Base-by-base conservation (phyloP, 495 filamentous ascomycete genomes). In the Aspergillus ostianus region DNA sequence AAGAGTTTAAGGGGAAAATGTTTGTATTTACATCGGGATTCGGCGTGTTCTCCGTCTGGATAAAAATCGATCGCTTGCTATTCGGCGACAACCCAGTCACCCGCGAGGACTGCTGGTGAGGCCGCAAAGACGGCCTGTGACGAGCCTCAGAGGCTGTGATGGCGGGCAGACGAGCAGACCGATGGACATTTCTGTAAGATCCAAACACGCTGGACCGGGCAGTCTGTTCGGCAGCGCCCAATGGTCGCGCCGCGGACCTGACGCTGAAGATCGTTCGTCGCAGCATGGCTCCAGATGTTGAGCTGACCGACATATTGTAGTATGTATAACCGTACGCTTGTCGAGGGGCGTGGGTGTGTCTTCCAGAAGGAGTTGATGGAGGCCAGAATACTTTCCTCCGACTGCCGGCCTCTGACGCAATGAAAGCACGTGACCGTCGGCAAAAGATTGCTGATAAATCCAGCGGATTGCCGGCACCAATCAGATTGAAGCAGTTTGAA, bases 11-110 rank as follows among this genome's bases (percentile, higher is more conserved):
- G 4, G 4, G 23, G 27, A 51, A 41, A 36, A n/a, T 55, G 21
- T 61, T 36, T 10, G 47, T 15, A 73, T 81, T 70, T 73, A 87
- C 93, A 79, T 97, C 90, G 2, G 85, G 79, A 73, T 98, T 98
- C 15, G 94, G 95, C 9, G 95, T 98, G 51, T 79, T 83, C 58
- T 96, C 94, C 1, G 94, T 98, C 77, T 97, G 94, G 63, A 98
- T 98, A 79, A 97, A 98, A 70, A 98, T 93, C 13, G 87, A 91
- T 41, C 94, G 90, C 59, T 77, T 80, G 57, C 80, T 73, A 6
- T 63, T 67, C 10, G 73, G 70, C 13, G 69, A 75, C 17, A 67
- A 59, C 10, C 71, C 75, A 53, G 70, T 76, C 29, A 76, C 71
- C 9, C 69, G 64, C 1, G 68, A 66, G 19, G 77, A 75, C 58